phyloP scores from a whole-genome alignment of 2,329 filamentous ascomycete species.

The Tolypocladium cylindrosporum region DNA sequence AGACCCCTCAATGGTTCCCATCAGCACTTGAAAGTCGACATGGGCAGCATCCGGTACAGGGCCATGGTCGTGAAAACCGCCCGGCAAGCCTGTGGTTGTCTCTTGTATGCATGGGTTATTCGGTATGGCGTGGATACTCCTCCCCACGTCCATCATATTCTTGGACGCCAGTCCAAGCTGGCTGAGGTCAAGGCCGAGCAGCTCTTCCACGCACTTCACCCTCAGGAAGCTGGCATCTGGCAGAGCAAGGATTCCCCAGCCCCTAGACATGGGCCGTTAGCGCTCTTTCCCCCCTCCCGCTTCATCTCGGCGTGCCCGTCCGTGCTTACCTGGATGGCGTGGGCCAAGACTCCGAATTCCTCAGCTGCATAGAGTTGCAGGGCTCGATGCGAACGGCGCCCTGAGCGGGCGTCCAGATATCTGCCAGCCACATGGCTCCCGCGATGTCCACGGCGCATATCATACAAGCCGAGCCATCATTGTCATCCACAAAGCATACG shows the following conservation, averaged over 20 bases:
- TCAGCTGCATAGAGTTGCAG: slow-evolving; percentile 6
- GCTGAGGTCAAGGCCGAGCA: slow-evolving; percentile 18
- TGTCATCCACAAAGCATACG: slow-evolving; percentile 38
- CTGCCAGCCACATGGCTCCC: slow-evolving; percentile 37
- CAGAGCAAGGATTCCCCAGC: slow-evolving; percentile 40
- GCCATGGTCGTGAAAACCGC: background rate
- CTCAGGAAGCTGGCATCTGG: slow-evolving; percentile 31
- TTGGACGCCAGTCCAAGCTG: slow-evolving; percentile 10
- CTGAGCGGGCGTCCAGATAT: slow-evolving; percentile 36
- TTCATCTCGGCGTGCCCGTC: background rate
- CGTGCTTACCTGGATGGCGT: slow-evolving; percentile 15
- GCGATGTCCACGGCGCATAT: slow-evolving; percentile 41
- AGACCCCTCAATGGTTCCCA: background rate
- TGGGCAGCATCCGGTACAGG: background rate
- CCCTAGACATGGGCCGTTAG: slow-evolving; percentile 14
- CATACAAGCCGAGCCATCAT: slow-evolving; percentile 35
- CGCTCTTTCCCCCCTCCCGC: background rate
- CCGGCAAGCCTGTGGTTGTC: background rate
- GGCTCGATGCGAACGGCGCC: slow-evolving; percentile 15
- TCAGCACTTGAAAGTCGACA: background rate
- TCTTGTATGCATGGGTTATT: slow-evolving; percentile 17
- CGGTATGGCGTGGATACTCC: slow-evolving; percentile 13
- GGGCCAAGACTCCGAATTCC: slow-evolving; percentile 19
- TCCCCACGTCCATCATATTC: slow-evolving; percentile 16
- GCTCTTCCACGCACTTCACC: slow-evolving; percentile 21